A percentile compares a stretch with the other conserved stretches of the same genome.
Conservation (phyloP, 805 yeast genomes). For the Wickerhamiella musiphila region DNA sequence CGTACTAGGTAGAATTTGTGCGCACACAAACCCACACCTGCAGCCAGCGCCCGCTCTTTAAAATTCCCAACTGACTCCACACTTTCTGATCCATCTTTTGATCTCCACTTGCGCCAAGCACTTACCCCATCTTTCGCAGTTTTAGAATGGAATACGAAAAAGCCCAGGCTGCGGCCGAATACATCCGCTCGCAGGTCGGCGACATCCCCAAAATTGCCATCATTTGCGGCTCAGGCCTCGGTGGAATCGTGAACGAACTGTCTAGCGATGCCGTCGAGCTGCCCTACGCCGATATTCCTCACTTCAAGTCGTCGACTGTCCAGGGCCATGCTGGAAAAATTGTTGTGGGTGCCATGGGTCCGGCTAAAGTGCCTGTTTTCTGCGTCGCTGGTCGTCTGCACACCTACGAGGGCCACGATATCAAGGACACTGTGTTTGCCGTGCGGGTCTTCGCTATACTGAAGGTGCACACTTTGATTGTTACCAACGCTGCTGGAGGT, state of each 20-base stretch:
- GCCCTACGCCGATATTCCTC: constrained; percentile 56
- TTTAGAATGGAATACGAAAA: constrained; percentile 7
- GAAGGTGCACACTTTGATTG: constrained; percentile 47
- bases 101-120: no score
- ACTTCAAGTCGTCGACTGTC: constrained; percentile 67
- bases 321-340: constrained; percentile 79
- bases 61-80: no score
- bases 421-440: constrained; percentile 71
- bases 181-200: constrained; percentile 6
- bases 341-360: constrained; percentile 60
- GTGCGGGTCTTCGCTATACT: constrained; percentile 53
- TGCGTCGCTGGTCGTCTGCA: constrained; percentile 92
- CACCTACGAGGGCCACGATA: constrained; percentile 80
- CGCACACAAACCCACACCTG: no score
- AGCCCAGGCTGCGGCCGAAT: constrained; percentile 11
- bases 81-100: no score
- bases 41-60: no score
- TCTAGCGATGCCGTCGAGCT: constrained; percentile 29
- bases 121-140: no score
- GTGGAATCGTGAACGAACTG: constrained; percentile 54
- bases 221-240: constrained; percentile 90
- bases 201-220: constrained; percentile 47
- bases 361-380: constrained; percentile 56
- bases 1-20: no score
- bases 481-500: constrained; percentile 97